These are phyloP conservation scores for Fusarium sp. DNA, from an alignment of 2,329 filamentous ascomycete species.

Conservation along the genomic window DNA sequence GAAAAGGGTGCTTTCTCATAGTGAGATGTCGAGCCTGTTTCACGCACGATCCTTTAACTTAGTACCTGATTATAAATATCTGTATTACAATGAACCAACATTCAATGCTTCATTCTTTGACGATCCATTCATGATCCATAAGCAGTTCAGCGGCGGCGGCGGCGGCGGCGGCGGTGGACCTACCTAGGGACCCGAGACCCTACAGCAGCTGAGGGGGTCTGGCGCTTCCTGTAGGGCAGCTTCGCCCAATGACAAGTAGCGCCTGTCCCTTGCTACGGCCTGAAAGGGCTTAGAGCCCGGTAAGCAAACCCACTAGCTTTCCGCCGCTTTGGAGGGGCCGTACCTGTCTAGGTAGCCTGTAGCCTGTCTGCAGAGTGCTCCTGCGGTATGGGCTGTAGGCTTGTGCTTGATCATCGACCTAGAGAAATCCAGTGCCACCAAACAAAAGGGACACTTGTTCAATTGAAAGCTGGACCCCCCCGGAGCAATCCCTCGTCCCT, in stretches of 20 bases:
- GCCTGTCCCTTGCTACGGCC: background rate
- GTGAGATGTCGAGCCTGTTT: background rate
- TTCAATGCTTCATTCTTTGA: background rate
- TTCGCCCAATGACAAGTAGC: slow-evolving; percentile 19
- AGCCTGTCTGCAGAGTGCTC: background rate
- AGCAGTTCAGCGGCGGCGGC: background rate
- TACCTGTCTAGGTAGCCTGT: background rate
- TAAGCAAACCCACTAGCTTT: slow-evolving; percentile 7
- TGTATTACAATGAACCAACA: background rate
- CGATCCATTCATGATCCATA: background rate
- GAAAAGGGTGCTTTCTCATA: background rate
- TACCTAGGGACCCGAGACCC: slow-evolving; percentile 16
- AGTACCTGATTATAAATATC: background rate
- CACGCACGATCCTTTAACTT: background rate
- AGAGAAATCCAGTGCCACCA: slow-evolving; percentile 27
- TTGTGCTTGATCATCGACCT: slow-evolving; percentile 19
- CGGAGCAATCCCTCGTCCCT: slow-evolving; percentile 6
- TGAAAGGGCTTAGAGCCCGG: slow-evolving; percentile 20
- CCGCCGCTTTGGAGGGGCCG: slow-evolving; percentile 35
- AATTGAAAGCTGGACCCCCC: slow-evolving; percentile 47
- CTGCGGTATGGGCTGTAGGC: slow-evolving; percentile 20
- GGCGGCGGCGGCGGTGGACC: background rate
- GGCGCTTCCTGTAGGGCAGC: slow-evolving; percentile 26
- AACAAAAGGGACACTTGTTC: slow-evolving; percentile 57
- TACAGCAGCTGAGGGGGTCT: slow-evolving; percentile 33